These are phyloP conservation scores for Paraconiothyrium brasiliense DNA, from an alignment of 2,329 filamentous ascomycete genomes.

Conservation along the genomic window DNA sequence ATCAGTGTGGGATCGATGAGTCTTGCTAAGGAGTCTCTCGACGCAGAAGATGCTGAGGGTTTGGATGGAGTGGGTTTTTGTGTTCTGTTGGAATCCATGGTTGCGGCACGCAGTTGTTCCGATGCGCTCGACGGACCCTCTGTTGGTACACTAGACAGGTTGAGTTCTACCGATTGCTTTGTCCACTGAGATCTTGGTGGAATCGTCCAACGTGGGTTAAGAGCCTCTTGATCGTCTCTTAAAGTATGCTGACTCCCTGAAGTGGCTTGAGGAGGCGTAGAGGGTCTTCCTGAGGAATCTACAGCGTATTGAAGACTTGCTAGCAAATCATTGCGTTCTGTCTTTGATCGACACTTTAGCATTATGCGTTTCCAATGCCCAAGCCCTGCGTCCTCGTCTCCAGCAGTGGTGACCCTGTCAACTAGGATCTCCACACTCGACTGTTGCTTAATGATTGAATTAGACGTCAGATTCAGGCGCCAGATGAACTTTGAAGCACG, in stretches of 20 bases:
- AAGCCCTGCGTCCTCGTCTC: conserved; percentile 9
- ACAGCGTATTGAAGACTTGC: conserved; percentile 15
- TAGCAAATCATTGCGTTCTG: conserved; percentile 19
- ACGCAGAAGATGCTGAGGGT: background rate
- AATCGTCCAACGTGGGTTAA: background rate
- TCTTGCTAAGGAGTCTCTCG: background rate
- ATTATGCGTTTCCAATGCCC: conserved; percentile 9
- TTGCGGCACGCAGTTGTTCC: background rate
- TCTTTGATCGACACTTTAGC: conserved; percentile 17
- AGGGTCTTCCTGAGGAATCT: conserved; percentile 2
- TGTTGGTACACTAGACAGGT: background rate
- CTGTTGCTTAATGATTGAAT: background rate
- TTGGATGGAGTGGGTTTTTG: too few species aligned
- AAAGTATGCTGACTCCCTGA: background rate
- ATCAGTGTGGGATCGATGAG: background rate
- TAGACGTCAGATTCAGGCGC: conserved; percentile 1
- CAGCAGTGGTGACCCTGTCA: conserved; percentile 8
- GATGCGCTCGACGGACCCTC: background rate
- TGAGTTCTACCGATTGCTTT: background rate
- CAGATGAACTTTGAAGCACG: background rate
- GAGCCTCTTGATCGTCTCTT: background rate
- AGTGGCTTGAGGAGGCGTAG: background rate
- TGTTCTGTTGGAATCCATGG: too few species aligned
- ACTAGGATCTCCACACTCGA: conserved; percentile 13
- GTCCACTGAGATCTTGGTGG: background rate